Conservation (phyloP, 2,329 filamentous ascomycete species). For the Colletotrichum endophyticum region DNA sequence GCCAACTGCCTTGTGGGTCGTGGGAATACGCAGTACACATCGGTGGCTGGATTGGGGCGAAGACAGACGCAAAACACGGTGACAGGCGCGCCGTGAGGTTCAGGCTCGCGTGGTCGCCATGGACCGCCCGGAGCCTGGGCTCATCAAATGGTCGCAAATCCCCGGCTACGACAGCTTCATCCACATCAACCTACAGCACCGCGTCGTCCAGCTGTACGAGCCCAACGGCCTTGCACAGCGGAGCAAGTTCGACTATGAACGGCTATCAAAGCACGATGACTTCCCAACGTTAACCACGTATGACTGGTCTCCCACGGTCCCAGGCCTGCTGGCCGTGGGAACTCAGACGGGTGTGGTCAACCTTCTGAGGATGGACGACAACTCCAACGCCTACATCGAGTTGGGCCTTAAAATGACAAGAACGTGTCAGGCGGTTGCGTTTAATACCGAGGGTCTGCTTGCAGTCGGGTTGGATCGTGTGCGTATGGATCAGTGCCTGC, state of each 20-base stretch:
- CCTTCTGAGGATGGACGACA: slow-evolving; percentile 74
- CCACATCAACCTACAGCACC: slow-evolving; percentile 68
- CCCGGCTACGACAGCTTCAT: slow-evolving; percentile 64
- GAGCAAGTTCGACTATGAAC: slow-evolving; percentile 62
- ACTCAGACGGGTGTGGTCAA: slow-evolving; percentile 78
- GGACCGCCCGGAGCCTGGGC: slow-evolving; percentile 66
- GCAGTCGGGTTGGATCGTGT: slow-evolving; percentile 83
- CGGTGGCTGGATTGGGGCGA: background rate
- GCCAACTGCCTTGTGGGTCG: background rate
- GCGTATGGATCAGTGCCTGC: slow-evolving; percentile 80
- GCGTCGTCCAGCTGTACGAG: slow-evolving; percentile 67
- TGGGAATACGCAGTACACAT: background rate
- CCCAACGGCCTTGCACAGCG: slow-evolving; percentile 63
- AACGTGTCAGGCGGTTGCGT: slow-evolving; percentile 81
- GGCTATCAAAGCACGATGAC: slow-evolving; percentile 64
- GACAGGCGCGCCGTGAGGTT: background rate
- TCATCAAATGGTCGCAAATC: slow-evolving; percentile 71
- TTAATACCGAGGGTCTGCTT: slow-evolving; percentile 73
- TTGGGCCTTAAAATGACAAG: slow-evolving; percentile 77
- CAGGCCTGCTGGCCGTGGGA: slow-evolving; percentile 75
- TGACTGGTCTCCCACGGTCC: slow-evolving; percentile 68
- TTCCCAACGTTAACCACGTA: slow-evolving; percentile 69
- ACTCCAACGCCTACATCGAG: slow-evolving; percentile 67
- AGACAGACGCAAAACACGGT: background rate
- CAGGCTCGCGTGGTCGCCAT: slow-evolving; percentile 36